Evolutionary conservation across 805 yeast genomes (phyloP), one percentile per base, ranked within the genome.

Genomic region (Candida succiphila): DNA sequence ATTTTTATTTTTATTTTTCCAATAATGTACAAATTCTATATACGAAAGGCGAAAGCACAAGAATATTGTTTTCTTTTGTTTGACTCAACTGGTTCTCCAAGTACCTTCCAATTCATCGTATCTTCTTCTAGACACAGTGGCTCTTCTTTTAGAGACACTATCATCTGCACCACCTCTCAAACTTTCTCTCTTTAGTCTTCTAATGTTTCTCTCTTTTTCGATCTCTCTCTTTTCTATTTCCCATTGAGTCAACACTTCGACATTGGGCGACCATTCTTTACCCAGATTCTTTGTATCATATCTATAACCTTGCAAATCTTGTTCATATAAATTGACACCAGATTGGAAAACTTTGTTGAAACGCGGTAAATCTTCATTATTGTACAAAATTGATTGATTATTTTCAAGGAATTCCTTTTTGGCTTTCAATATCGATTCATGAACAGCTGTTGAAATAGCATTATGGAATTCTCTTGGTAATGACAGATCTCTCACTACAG

Each of bases 161-260:
- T 13, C 27, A 22, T 17, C 27, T 19, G 38, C 31, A 21, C 35
- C 38, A 24, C 38, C 42, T 38, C 86, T 65, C 63, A 84, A 77
- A 8, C 87, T 78, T 53, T 92, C 97, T 58, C 98, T 75, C 65
- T 94, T 89, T 51, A 88, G 67, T 51, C 98, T 75, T 57, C 98
- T 74, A 40, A 86, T 68, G 52, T 83, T 87, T 56, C 97, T 72
- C 46, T 88, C 96, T 49, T 94, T 77, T 58, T 92, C 98, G 45
- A 87, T 86, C 53, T 92, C 97, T 44, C 97, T 72, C 59, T 81
- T 80, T 52, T 89, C 96, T 37, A 92, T 85, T 56, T 92, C 98
- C 73, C 88, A 86, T 35, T 84, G 88, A 2, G 92, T 77, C 38
- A 92, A 67, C 12, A 75, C 73, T 56, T 89, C 97, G 6, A 89